Base-by-base conservation (phyloP, 1,284 basidiomycete genomes). In the Ceratobasidium sp. region DNA sequence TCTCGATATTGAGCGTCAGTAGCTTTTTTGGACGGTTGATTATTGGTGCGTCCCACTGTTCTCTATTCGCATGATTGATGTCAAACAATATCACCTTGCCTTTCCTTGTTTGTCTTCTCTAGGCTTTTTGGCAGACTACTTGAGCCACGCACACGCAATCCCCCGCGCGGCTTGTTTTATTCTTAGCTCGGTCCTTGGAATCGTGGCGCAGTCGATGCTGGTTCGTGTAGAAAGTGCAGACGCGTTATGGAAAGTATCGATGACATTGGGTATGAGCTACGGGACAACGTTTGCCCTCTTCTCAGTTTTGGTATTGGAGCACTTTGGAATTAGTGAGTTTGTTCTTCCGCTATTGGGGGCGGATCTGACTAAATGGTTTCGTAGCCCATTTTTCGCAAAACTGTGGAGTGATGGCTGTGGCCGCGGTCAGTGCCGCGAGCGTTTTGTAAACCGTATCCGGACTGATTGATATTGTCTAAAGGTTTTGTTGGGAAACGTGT, bases 1-100 rank as follows among this genome's bases (percentile, higher is more conserved):
- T 98, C 0, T 94, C 93, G 0, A 85, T 88, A 2, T 87, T 98
- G 76, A 95, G 92, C 76, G 76, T 98, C 32, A 92, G 90, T 81
- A 98, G 95, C 80, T 97, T 91, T 67, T 77, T 86, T 0, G 95
- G 95, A 0, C 87, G 96, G 26, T 86, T 98, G 54, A 74, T 90
- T 14, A 91, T 94, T 28, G 95, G 94, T 88, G 62, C 73, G 79
- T 78, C 30, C n/a, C 30, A 3, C 26, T n/a, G 14, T 57, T 16
- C 16, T 16, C 6, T 1, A 47, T 6, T 21, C 26, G 4, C 11
- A 7, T 13, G 21, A 16, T 47, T 18, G n/a, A 21, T 23, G n/a
- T 8, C 16, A 28, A 38, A 38, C 35, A 11, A 38, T 38, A 32
- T 26, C 35, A 16, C 18, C n/a, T 8, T 16, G 28, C 23, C 18